These are phyloP conservation scores for Syzygium malaccense DNA, from an alignment of 441 rosid genomes.

Conservation along the genomic window DNA sequence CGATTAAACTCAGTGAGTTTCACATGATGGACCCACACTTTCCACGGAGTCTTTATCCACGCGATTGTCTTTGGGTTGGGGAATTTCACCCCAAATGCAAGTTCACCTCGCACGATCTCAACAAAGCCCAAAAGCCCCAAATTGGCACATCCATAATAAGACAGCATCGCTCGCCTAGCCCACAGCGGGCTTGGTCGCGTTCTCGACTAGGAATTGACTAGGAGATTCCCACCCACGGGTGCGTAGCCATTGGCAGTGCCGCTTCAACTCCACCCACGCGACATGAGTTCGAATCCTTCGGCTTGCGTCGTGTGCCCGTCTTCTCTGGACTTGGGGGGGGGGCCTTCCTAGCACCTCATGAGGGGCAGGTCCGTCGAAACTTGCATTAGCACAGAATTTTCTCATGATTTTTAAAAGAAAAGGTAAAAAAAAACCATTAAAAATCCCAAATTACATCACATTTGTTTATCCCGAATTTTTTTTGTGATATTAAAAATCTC, in stretches of 20 bases:
- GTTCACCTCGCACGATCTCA: background rate
- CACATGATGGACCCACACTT: too few species aligned
- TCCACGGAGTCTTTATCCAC: too few species aligned
- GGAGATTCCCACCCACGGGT: too few species aligned
- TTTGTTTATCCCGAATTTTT: background rate
- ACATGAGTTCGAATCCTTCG: too few species aligned
- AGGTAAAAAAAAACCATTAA: background rate
- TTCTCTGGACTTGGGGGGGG: too few species aligned
- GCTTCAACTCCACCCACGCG: too few species aligned
- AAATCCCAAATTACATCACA: background rate
- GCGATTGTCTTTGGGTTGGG: too few species aligned
- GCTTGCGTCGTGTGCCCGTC: too few species aligned
- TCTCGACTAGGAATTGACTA: too few species aligned
- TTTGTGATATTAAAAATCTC: background rate
- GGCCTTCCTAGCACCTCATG: too few species aligned
- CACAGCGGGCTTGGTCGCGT: too few species aligned
- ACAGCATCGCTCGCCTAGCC: background rate
- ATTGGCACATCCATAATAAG: background rate
- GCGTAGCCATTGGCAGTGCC: slow-evolving; percentile 1
- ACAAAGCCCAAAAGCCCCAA: background rate
- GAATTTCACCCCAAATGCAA: background rate
- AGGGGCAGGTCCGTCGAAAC: background rate
- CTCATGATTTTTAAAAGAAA: background rate
- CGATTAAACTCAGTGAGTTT: too few species aligned
- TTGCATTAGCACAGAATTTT: background rate